Evolutionary conservation across 1,284 basidiomycete species (phyloP).

Genomic region (Pholiota adiposa): DNA sequence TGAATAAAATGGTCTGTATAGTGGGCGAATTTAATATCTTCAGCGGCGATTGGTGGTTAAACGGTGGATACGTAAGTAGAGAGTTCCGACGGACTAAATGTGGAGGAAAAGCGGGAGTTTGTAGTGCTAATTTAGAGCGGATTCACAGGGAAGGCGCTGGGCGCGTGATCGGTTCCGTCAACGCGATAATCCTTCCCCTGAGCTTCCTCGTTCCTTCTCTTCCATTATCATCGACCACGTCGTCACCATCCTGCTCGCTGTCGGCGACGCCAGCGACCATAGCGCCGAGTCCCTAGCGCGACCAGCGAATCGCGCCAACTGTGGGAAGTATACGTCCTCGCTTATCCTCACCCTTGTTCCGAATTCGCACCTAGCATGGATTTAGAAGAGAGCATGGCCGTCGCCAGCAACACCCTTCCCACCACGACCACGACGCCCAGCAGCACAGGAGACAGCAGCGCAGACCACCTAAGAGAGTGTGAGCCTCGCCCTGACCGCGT

Average conservation of each 20-base stretch:
- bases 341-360: conserved; percentile 8
- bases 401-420: conserved; percentile 9
- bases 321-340: background rate
- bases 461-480: conserved; percentile 1
- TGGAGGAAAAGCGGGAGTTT: conserved; percentile 24
- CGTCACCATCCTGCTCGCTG: background rate
- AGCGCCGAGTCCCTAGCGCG: background rate
- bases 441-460: background rate
- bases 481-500: conserved; percentile 43
- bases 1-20: background rate
- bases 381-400: conserved; percentile 5
- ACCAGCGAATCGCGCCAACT: background rate
- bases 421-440: background rate
- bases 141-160: conserved; percentile 10
- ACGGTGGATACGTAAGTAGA: background rate
- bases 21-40: background rate
- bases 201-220: conserved; percentile 5
- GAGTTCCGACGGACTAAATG: conserved; percentile 21
- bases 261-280: background rate
- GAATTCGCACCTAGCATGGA: conserved; percentile 9
- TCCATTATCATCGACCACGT: background rate
- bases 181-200: conserved; percentile 7
- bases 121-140: conserved; percentile 7
- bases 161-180: conserved; percentile 12
- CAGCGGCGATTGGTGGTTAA: background rate